phyloP scores from a whole-genome alignment of 2,329 filamentous ascomycete species.

The Microcyclospora pomicola region DNA sequence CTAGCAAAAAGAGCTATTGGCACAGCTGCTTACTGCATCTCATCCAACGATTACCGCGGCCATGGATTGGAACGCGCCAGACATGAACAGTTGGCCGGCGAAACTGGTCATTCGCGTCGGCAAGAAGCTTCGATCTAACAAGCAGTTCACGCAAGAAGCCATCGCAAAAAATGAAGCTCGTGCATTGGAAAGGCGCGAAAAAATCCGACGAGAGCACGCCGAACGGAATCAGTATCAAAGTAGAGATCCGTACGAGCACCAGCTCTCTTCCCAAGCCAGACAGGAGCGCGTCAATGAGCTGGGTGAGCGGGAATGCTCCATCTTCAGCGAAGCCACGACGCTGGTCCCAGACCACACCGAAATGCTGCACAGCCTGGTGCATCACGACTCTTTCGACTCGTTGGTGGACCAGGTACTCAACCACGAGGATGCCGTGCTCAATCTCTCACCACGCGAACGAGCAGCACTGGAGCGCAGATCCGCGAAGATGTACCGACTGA shows the following conservation, averaged over 20 bases:
- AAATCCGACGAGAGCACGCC: constrained; percentile 6
- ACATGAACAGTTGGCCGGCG: constrained; percentile 16
- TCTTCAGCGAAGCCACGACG: constrained; percentile 14
- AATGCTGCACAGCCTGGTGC: constrained; percentile 25
- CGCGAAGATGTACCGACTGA: constrained; percentile 24
- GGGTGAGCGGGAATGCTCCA: constrained; percentile 20
- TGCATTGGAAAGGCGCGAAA: constrained; percentile 7
- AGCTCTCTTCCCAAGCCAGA: background rate
- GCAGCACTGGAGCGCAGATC: constrained; percentile 1
- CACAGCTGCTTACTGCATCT: no score
- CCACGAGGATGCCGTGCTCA: constrained; percentile 3
- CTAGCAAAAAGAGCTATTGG: no score
- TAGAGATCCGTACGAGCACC: background rate
- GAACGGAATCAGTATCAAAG: constrained; percentile 9
- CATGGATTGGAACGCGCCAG: constrained; percentile 17
- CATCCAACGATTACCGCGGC: background rate
- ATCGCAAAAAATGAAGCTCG: constrained; percentile 15
- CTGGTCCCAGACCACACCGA: constrained; percentile 22
- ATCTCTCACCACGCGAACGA: constrained; percentile 6
- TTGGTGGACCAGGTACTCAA: constrained; percentile 15
- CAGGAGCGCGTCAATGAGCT: constrained; percentile 17
- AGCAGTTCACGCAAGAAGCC: constrained; percentile 14
- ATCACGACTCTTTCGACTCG: constrained; percentile 24
- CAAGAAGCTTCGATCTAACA: constrained; percentile 17
- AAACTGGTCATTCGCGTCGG: constrained; percentile 16